Percentiles rank a stretch among this genome's conserved stretches.
phyloP scores from a whole-genome alignment of 768 basidiomycete genomes.

The Phaeotremella fagi region DNA sequence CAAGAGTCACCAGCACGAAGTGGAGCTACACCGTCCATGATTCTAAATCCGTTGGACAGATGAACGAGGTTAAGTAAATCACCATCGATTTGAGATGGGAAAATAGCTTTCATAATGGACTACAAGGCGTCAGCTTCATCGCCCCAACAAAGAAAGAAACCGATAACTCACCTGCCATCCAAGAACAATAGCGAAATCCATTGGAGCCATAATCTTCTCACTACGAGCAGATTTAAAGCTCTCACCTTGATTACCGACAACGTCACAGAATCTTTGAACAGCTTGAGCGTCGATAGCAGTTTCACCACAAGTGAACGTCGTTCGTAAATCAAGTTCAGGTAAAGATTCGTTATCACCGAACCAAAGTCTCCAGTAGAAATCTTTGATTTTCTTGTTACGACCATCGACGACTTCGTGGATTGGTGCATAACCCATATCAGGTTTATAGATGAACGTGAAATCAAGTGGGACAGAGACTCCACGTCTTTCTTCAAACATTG shows the following conservation, averaged over 20 bases:
- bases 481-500: conserved; percentile 75
- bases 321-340: conserved; percentile 71
- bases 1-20: conserved; percentile 83
- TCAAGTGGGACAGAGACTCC: conserved; percentile 70
- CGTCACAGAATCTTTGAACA: conserved; percentile 74
- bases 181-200: conserved; percentile 98
- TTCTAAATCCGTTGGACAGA: conserved; percentile 91
- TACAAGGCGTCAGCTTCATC: conserved; percentile 48
- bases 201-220: conserved; percentile 72
- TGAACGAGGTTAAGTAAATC: conserved; percentile 95
- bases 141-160: neutral
- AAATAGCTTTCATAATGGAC: conserved; percentile 99
- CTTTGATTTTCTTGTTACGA: conserved; percentile 85
- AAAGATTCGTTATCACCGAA: conserved; percentile 78
- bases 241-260: conserved; percentile 90
- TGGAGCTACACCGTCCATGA: conserved; percentile 69
- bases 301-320: conserved; percentile 80
- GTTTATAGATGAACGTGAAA: conserved; percentile 79
- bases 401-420: conserved; percentile 82
- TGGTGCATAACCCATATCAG: conserved; percentile 80
- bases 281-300: conserved; percentile 70
- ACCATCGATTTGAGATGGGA: conserved; percentile 85
- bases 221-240: conserved; percentile 75
- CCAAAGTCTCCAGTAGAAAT: conserved; percentile 98
- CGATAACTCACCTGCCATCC: conserved; percentile 87